Conservation (phyloP, 1,139 yeast species). For the Suhomyces terraborum region DNA sequence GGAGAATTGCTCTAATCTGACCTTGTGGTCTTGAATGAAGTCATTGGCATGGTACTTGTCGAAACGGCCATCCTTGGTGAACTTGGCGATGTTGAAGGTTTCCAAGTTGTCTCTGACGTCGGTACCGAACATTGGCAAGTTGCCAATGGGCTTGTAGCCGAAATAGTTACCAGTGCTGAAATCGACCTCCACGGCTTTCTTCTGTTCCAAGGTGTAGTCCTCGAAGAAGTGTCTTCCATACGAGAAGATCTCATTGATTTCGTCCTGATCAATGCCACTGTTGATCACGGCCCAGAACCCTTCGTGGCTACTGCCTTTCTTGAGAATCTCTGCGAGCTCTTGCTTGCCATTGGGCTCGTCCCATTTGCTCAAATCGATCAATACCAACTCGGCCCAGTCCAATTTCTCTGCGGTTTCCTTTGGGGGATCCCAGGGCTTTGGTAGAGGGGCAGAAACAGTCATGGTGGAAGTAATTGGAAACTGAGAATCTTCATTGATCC, state of each 20-base stretch:
- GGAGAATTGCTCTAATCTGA: slow-evolving; percentile 26
- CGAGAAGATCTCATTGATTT: slow-evolving; percentile 29
- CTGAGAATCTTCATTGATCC: no score
- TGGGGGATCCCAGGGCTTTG: slow-evolving; percentile 28
- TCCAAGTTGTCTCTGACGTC: slow-evolving; percentile 34
- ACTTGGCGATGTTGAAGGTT: slow-evolving; percentile 37
- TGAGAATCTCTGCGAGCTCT: slow-evolving; percentile 28
- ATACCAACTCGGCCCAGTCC: slow-evolving; percentile 36
- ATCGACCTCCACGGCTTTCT: slow-evolving; percentile 27
- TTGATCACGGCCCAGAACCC: slow-evolving; percentile 37
- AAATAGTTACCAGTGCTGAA: slow-evolving; percentile 35
- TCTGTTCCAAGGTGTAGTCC: slow-evolving; percentile 30
- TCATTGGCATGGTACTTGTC: slow-evolving; percentile 27
- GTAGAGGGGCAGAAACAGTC: slow-evolving; percentile 3
- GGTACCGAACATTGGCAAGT: slow-evolving; percentile 30
- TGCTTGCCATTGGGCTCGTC: slow-evolving; percentile 31
- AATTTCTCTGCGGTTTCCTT: slow-evolving; percentile 27
- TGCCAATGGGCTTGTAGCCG: slow-evolving; percentile 33
- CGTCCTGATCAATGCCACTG: slow-evolving; percentile 29
- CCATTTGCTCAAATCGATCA: slow-evolving; percentile 30
- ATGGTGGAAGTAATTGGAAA: neutral
- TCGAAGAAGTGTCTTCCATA: slow-evolving; percentile 33
- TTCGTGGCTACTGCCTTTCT: slow-evolving; percentile 29
- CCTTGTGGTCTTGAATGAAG: slow-evolving; percentile 25
- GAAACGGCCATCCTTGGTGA: slow-evolving; percentile 27